Base-by-base conservation (phyloP, 2,329 filamentous ascomycete species). In the Orbilia quercus region DNA sequence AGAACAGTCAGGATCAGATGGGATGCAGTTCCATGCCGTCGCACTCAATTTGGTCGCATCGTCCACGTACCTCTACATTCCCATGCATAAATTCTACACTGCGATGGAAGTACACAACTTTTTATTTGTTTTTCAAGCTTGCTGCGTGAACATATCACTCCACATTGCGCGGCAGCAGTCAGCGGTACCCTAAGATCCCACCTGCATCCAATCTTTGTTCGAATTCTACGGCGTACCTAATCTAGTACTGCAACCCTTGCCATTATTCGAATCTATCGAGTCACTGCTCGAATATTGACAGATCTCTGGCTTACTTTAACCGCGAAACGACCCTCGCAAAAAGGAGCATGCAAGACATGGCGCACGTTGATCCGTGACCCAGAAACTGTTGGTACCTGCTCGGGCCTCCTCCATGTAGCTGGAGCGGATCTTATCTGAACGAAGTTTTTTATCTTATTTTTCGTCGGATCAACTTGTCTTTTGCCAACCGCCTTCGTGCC, bases 311-410 rank as follows among this genome's bases (percentile, higher is more conserved):
- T 50, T 51, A 63, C 48, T 72, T 72, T 72, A 72, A 58, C 67
- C 67, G 67, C 67, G 67, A 64, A 62, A 62, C 54, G 59, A 64
- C 59, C 60, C 67, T 67, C 63, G 44, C 63, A 67, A 59, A 66
- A 60, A 47, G 51, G 40, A 44, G 48, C 42, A 57, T 64, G 58
- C 67, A 72, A 58, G 45, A 64, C 67, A 72, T 72, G 67, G 67
- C 67, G 67, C 67, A 72, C 59, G 67, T 64, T 72, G 67, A 72
- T 72, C 67, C 67, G 67, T 71, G 59, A 64, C 67, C 67, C 67
- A 72, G 60, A 72, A 72, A 59, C n/a, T n/a, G n/a, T 65, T 59
- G 65, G 67, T 58, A 58, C 67, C 54, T 57, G 67, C 67, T 72
- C 67, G 59, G 67, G 42, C 67, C 67, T 59, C 67, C 55, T 40